Evolutionary conservation across 1,139 yeast species (phyloP).

Genomic region (Taiozyma sp.): DNA sequence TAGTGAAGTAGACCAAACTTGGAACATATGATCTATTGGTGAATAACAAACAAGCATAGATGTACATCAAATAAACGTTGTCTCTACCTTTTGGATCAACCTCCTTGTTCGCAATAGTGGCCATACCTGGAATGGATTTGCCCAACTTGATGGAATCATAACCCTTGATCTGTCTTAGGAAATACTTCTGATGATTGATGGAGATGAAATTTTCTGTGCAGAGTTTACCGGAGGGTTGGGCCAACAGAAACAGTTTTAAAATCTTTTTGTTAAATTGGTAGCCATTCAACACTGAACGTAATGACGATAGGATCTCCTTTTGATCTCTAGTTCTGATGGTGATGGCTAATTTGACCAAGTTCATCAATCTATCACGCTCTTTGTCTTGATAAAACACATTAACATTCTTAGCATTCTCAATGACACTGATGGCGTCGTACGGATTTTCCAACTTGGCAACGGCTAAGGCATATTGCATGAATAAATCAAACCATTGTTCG

Average conservation of each 20-base stretch:
- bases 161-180: constrained; percentile 84
- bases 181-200: constrained; percentile 83
- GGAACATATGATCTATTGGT: constrained; percentile 83
- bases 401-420: constrained; percentile 71
- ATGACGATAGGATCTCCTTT: constrained; percentile 45
- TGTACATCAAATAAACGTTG: constrained; percentile 68
- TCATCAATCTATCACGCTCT: constrained; percentile 50
- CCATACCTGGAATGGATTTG: constrained; percentile 68
- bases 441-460: constrained; percentile 59
- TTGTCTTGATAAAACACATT: constrained; percentile 71
- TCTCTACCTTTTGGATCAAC: constrained; percentile 42
- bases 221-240: constrained; percentile 59
- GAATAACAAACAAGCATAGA: constrained; percentile 76
- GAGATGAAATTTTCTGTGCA: constrained; percentile 62
- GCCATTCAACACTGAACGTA: constrained; percentile 59
- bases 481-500: constrained; percentile 80
- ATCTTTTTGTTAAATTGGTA: constrained; percentile 75
- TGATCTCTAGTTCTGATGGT: constrained; percentile 55
- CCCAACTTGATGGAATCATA: constrained; percentile 62
- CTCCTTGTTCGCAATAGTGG: constrained; percentile 52
- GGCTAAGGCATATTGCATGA: constrained; percentile 71
- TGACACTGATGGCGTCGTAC: constrained; percentile 64
- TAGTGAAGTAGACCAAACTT: constrained; percentile 62
- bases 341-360: constrained; percentile 61
- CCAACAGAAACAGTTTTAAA: constrained; percentile 60